Percentiles rank a stretch among this genome's conserved stretches.
These are phyloP conservation scores for Saccharum hybrid DNA, from an alignment of 202 grass and related monocot genomes.

Conservation along the genomic window DNA sequence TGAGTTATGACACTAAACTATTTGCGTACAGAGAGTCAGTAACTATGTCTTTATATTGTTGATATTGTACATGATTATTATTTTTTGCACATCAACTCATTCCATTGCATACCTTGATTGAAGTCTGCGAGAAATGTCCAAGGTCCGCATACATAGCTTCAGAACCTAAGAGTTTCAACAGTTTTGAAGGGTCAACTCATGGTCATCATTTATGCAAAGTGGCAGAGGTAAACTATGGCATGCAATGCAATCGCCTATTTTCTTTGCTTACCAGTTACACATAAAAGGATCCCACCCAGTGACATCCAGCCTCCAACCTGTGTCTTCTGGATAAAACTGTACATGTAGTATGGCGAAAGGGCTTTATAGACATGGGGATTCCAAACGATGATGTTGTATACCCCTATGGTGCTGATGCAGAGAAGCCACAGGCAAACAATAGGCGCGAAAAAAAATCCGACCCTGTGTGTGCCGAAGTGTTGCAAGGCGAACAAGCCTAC, in stretches of 20 bases:
- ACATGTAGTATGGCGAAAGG: slow-evolving; percentile 79
- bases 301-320: slow-evolving; percentile 80
- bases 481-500: slow-evolving; percentile 88
- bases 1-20: too few relatives aligned
- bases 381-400: slow-evolving; percentile 90
- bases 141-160: slow-evolving; percentile 98
- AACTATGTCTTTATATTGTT: neutral
- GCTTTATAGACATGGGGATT: slow-evolving; percentile 80
- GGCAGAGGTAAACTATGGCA: neutral
- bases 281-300: slow-evolving; percentile 88
- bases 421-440: slow-evolving; percentile 78
- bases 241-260: neutral
- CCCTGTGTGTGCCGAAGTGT: slow-evolving; percentile 80
- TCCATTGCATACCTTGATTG: slow-evolving; percentile 68
- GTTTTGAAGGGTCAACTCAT: slow-evolving; percentile 26
- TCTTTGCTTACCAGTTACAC: slow-evolving; percentile 73
- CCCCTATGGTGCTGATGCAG: slow-evolving; percentile 76
- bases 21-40: neutral
- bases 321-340: slow-evolving; percentile 85
- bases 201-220: slow-evolving; percentile 21
- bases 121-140: slow-evolving; percentile 91
- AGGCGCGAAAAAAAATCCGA: slow-evolving; percentile 90
- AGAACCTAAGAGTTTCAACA: slow-evolving; percentile 65
- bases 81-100: neutral
- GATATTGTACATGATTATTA: neutral